Evolutionary conservation across 352 stramenopile species (phyloP).

Genomic region (Halophytophthora polymorphica): DNA sequence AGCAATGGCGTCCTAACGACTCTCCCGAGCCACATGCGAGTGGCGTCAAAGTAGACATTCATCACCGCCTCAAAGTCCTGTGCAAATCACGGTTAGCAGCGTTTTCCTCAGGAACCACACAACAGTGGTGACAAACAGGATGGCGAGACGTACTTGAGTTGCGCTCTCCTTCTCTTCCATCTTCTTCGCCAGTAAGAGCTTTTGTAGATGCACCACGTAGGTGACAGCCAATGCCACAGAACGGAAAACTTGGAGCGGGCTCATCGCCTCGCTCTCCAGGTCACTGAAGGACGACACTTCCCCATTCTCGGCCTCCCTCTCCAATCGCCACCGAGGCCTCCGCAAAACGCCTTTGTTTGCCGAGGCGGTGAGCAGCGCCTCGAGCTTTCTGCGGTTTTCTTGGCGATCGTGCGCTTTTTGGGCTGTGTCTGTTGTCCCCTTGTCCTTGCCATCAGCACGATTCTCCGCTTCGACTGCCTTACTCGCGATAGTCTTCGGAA

Average conservation of each 20-base stretch:
- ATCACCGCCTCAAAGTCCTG: conserved; percentile 68
- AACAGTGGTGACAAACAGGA: neutral
- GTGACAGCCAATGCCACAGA: conserved; percentile 31
- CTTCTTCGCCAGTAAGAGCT: conserved; percentile 32
- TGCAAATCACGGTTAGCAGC: conserved; percentile 6
- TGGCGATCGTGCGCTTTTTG: conserved; percentile 31
- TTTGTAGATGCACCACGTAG: conserved; percentile 22
- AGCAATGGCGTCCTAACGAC: conserved; percentile 39
- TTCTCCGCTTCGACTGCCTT: neutral
- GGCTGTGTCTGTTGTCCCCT: conserved; percentile 4
- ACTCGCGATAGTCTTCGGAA: conserved; percentile 3
- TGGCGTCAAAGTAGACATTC: conserved; percentile 63
- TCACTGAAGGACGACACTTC: conserved; percentile 24
- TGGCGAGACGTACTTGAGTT: conserved; percentile 16
- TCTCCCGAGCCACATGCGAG: conserved; percentile 55
- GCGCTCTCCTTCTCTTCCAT: conserved; percentile 35
- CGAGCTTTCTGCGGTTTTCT: conserved; percentile 40
- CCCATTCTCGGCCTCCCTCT: conserved; percentile 29
- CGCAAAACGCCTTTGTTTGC: conserved; percentile 23
- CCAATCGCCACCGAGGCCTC: conserved; percentile 51
- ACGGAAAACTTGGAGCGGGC: conserved; percentile 40
- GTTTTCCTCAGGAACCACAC: neutral
- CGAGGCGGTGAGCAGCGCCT: conserved; percentile 36
- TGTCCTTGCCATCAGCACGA: conserved; percentile 4
- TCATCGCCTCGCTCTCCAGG: conserved; percentile 21